Evolutionary conservation across 2,329 filamentous ascomycete genomes (phyloP).

Genomic region (Cercospora sp.): DNA sequence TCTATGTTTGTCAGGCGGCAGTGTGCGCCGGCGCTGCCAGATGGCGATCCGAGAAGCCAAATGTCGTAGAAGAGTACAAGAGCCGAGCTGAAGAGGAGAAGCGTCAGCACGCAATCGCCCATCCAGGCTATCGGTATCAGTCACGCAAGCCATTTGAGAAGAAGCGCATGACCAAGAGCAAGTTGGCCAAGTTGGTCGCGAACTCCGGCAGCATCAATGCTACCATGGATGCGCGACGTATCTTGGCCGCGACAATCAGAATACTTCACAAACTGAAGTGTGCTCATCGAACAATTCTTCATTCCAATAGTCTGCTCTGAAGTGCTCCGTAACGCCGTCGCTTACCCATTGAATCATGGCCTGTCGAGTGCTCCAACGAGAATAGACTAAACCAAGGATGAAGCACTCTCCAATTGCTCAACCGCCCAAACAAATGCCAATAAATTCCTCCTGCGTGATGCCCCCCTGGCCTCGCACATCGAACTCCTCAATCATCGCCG

Average conservation of each 20-base stretch:
- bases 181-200: conserved; percentile 31
- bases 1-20: background rate
- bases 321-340: conserved; percentile 12
- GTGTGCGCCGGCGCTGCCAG: background rate
- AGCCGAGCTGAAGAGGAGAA: conserved; percentile 12
- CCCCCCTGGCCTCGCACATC: conserved; percentile 90
- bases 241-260: too few species aligned
- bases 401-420: conserved; percentile 10
- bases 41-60: conserved; percentile 1
- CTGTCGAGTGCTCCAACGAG: background rate
- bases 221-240: conserved; percentile 8
- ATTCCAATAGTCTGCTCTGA: background rate
- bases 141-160: conserved; percentile 35
- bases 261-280: background rate
- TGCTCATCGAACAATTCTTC: background rate
- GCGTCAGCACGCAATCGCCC: conserved; percentile 20
- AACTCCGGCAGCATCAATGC: conserved; percentile 17
- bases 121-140: conserved; percentile 32
- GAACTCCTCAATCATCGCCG: conserved; percentile 97
- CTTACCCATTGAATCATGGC: background rate
- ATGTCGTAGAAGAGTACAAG: conserved; percentile 18
- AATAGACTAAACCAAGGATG: background rate
- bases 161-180: conserved; percentile 39
- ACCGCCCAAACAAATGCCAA: conserved; percentile 62
- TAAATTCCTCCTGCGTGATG: conserved; percentile 64